Conservation (phyloP, 805 yeast species). For the Hermanozyma aechmeae region DNA sequence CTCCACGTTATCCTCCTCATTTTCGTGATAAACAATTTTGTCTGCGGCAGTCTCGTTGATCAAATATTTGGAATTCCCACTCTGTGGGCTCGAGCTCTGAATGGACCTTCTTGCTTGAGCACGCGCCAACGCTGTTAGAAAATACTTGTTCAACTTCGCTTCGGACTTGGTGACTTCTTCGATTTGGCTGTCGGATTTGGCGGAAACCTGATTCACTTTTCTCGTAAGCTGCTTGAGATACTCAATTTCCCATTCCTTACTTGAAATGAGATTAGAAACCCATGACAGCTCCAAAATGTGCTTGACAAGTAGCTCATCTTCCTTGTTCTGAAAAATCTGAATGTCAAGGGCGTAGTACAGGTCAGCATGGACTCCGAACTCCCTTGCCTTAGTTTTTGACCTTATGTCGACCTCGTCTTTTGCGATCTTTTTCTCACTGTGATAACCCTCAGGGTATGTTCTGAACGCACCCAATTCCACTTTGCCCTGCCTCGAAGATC, state of each 20-base stretch:
- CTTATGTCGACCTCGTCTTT: slow-evolving; percentile 1
- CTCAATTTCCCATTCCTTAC: too few species aligned
- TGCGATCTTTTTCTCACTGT: slow-evolving; percentile 2
- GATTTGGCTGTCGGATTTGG: background rate
- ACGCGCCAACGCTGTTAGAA: background rate
- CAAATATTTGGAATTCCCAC: background rate
- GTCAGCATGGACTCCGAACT: slow-evolving; percentile 64
- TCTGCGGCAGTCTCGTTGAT: background rate
- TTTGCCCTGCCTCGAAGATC: slow-evolving; percentile 49
- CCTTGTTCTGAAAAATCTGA: slow-evolving; percentile 43
- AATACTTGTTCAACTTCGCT: slow-evolving; percentile 10
- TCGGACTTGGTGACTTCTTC: slow-evolving; percentile 6
- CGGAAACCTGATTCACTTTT: too few species aligned
- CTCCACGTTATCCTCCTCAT: slow-evolving; percentile 1
- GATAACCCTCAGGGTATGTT: slow-evolving; percentile 42
- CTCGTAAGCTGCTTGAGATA: too few species aligned
- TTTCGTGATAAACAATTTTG: background rate
- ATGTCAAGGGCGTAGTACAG: slow-evolving; percentile 61
- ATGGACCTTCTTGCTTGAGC: background rate
- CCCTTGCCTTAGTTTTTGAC: slow-evolving; percentile 37
- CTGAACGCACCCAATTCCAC: slow-evolving; percentile 87
- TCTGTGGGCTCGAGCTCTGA: background rate
- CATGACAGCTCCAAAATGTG: slow-evolving; percentile 11
- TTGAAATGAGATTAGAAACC: background rate
- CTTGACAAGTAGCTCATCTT: slow-evolving; percentile 40